Percentiles rank a stretch among this genome's conserved stretches.
phyloP scores from a whole-genome alignment of 768 basidiomycete genomes.

The Leccinum pellstonianum region DNA sequence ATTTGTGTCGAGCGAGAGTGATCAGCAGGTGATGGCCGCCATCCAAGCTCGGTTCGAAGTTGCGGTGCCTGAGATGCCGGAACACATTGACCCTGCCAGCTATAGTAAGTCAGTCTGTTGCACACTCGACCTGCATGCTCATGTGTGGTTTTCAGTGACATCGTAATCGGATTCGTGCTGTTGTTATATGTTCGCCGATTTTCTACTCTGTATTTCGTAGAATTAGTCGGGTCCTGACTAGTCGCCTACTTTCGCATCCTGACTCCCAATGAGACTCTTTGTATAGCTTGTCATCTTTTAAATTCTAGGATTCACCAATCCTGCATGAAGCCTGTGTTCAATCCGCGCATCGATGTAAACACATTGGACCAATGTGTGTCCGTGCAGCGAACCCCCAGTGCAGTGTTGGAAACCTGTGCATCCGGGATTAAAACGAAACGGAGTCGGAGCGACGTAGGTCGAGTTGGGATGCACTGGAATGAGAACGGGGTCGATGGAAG shows the following conservation, averaged over 20 bases:
- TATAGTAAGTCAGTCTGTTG: constrained; percentile 69
- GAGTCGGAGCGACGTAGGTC: too few species aligned
- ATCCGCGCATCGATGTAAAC: background rate
- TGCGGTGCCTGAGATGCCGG: constrained; percentile 91
- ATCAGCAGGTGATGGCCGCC: constrained; percentile 90
- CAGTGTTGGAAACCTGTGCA: too few species aligned
- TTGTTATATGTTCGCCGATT: constrained; percentile 8
- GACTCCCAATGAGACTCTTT: constrained; percentile 35
- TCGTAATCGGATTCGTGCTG: constrained; percentile 37
- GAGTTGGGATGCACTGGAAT: too few species aligned
- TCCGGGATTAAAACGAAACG: too few species aligned
- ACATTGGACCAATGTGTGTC: too few species aligned
- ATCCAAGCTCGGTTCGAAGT: constrained; percentile 98
- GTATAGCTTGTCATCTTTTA: constrained; percentile 30
- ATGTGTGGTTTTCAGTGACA: constrained; percentile 34
- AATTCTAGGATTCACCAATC: background rate
- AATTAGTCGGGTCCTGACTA: constrained; percentile 79
- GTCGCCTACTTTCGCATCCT: constrained; percentile 21
- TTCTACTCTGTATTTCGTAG: constrained; percentile 21
- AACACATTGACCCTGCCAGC: constrained; percentile 89
- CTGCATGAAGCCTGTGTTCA: background rate
- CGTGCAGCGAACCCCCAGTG: too few species aligned
- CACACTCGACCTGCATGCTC: background rate
- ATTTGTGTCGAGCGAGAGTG: constrained; percentile 89
- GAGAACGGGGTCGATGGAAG: too few species aligned